Conservation (phyloP, 371 early-diverging fungal genomes). For the Parasitella parasitica region DNA sequence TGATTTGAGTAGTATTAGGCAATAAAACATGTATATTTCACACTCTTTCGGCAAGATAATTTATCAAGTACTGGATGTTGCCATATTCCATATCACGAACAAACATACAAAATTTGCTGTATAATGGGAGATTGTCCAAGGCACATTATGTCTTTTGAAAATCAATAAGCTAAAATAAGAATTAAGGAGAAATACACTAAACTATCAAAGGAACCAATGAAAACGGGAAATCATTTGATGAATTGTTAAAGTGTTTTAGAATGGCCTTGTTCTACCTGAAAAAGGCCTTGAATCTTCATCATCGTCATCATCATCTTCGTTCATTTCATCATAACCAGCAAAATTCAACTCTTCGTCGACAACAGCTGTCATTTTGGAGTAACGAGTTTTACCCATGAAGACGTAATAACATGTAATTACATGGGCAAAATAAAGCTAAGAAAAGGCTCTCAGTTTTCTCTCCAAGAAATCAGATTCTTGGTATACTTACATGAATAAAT, state of each 20-base stretch:
- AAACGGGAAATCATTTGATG: background rate
- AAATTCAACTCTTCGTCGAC: constrained; percentile 26
- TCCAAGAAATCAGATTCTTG: background rate
- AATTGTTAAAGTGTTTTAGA: background rate
- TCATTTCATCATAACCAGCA: constrained; percentile 19
- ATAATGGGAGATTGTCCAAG: no score
- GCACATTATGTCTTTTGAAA: background rate
- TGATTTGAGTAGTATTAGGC: background rate
- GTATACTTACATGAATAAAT: constrained; percentile 38
- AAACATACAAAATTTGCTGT: no score
- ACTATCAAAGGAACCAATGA: background rate
- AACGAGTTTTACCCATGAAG: constrained; percentile 27
- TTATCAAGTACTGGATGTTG: no score
- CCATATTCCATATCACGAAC: no score
- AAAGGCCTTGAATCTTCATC: constrained; percentile 3
- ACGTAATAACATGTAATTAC: constrained; percentile 35
- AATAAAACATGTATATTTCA: background rate
- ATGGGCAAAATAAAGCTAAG: constrained; percentile 47
- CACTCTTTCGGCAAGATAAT: no score
- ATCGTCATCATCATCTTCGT: constrained; percentile 14
- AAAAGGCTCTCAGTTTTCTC: background rate
- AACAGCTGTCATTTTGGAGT: constrained; percentile 29
- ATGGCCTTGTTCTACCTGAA: constrained; percentile 1
- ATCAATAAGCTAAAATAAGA: no score
- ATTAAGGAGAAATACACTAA: background rate